These are phyloP conservation scores for Mallotus nudiflorus DNA, from an alignment of 345 rosid species.

Conservation along the genomic window DNA sequence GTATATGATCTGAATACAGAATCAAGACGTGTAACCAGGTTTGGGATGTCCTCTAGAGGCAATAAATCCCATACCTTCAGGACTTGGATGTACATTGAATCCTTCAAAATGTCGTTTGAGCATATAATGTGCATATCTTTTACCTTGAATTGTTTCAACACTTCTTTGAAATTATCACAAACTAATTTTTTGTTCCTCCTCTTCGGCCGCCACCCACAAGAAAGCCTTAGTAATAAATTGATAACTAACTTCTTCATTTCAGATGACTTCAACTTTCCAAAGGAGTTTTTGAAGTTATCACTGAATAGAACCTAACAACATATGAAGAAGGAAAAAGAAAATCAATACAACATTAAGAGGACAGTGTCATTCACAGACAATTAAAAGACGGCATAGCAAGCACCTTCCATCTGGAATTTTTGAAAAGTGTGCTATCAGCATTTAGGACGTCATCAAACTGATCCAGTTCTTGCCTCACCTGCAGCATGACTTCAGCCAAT, in stretches of 20 bases:
- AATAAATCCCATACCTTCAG: constrained; percentile 58
- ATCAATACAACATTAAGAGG: not conserved
- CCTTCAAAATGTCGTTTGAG: constrained; percentile 43
- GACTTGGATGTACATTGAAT: constrained; percentile 33
- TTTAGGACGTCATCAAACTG: constrained; percentile 42
- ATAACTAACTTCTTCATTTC: constrained; percentile 28
- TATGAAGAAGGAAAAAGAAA: not conserved
- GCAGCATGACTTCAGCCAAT: constrained; percentile 32
- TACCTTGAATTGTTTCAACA: constrained; percentile 46
- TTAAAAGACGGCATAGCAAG: not conserved
- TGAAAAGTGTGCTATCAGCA: constrained; percentile 32
- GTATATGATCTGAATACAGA: constrained; percentile 33
- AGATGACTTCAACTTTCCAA: constrained; percentile 38
- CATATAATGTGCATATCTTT: constrained; percentile 40
- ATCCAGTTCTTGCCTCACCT: constrained; percentile 38
- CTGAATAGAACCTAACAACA: constrained; percentile 45
- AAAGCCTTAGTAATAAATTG: constrained; percentile 34
- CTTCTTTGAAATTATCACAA: constrained; percentile 36
- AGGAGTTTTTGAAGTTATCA: constrained; percentile 46
- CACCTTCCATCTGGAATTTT: constrained; percentile 52
- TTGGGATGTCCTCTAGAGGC: constrained; percentile 38
- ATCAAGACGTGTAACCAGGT: constrained; percentile 44
- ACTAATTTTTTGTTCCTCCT: constrained; percentile 24
- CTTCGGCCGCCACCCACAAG: constrained; percentile 57
- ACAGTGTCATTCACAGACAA: not conserved